Percentiles rank a stretch among this genome's conserved stretches.
Conservation (phyloP, 805 yeast genomes). For the Kuraishia ogatae region DNA sequence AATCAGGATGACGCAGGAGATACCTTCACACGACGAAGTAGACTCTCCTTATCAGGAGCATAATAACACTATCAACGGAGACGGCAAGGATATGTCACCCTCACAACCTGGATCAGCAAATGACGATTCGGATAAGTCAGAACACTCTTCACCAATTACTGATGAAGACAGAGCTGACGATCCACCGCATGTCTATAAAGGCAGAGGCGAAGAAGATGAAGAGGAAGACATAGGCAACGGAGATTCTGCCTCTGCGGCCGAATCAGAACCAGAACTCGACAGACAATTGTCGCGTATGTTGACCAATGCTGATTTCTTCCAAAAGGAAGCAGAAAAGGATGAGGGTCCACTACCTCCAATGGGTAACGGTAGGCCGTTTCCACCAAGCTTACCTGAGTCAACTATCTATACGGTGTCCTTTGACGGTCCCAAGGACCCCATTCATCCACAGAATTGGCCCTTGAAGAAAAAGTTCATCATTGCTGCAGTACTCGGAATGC, state of each 20-base stretch:
- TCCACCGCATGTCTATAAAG: neutral
- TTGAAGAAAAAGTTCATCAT: constrained; percentile 31
- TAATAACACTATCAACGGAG: neutral
- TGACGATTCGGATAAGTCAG: neutral
- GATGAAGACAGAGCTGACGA: neutral
- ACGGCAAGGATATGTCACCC: neutral
- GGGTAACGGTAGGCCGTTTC: constrained; percentile 62
- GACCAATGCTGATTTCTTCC: constrained; percentile 26
- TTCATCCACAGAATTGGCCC: constrained; percentile 76
- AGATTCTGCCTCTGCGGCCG: neutral
- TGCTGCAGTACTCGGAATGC: constrained; percentile 37
- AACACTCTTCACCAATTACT: neutral
- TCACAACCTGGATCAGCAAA: neutral
- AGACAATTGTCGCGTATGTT: constrained; percentile 29
- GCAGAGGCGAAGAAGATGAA: neutral
- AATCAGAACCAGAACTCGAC: constrained; percentile 1
- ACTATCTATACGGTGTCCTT: constrained; percentile 57
- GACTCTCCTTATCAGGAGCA: neutral
- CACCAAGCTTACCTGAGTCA: constrained; percentile 49
- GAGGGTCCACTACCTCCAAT: constrained; percentile 39
- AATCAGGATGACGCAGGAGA: neutral
- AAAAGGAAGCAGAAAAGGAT: constrained; percentile 11
- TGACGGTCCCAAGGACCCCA: constrained; percentile 74
- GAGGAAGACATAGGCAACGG: neutral
- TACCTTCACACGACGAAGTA: neutral